phyloP scores from a whole-genome alignment of 345 rosid genomes.

The Mangifera indica region DNA sequence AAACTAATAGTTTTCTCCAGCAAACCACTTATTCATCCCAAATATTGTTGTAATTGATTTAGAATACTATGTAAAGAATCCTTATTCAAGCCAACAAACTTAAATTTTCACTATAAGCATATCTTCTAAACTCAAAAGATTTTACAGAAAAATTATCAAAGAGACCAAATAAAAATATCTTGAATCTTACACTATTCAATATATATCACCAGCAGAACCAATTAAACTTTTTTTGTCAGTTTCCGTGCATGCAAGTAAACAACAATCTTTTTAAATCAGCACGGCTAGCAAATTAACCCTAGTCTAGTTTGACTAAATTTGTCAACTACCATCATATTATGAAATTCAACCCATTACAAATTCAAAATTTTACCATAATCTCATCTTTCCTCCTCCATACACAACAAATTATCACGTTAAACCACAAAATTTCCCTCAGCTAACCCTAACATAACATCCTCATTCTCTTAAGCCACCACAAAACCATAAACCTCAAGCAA shows the following conservation, averaged over 20 bases:
- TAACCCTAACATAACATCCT: slow-evolving; percentile 22
- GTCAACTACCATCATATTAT: background rate
- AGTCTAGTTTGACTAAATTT: slow-evolving; percentile 28
- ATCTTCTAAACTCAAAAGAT: background rate
- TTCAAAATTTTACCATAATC: background rate
- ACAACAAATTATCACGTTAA: background rate
- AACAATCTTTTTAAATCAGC: background rate
- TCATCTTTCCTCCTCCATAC: background rate
- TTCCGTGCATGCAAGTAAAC: slow-evolving; percentile 13
- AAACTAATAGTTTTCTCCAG: background rate
- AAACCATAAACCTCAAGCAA: background rate
- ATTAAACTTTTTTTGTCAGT: background rate
- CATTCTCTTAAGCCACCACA: background rate
- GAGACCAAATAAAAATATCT: too few species aligned
- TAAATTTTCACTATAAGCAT: background rate
- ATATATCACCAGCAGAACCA: background rate
- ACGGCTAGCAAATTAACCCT: slow-evolving; percentile 16
- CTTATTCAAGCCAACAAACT: background rate
- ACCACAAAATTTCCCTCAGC: background rate
- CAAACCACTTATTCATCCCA: background rate
- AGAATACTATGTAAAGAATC: background rate
- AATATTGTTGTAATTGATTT: too few species aligned
- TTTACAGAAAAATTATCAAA: too few species aligned
- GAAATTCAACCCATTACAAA: background rate
- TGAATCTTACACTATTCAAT: too few species aligned